These are phyloP conservation scores for Cordyceps tenuipes DNA, from an alignment of 2,329 filamentous ascomycete species.

Conservation along the genomic window DNA sequence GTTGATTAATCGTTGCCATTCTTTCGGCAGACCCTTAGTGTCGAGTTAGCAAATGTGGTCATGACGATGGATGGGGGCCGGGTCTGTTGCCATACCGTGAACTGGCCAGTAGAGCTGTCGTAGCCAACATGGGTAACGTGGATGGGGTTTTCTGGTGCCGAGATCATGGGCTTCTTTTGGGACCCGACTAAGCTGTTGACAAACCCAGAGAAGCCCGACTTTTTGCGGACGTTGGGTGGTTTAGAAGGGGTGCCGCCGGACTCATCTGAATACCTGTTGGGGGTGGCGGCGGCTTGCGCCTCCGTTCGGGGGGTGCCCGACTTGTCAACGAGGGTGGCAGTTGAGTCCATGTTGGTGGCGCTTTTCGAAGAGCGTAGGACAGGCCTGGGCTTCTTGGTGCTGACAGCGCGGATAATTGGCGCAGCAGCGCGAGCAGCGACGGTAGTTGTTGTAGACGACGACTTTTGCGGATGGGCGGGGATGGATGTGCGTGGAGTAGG, in stretches of 20 bases:
- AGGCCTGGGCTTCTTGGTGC: conserved; percentile 36
- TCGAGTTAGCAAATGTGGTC: conserved; percentile 14
- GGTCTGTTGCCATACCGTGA: conserved; percentile 59
- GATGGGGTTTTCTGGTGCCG: conserved; percentile 94
- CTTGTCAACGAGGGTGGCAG: conserved; percentile 22
- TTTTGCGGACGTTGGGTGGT: conserved; percentile 61
- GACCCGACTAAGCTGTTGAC: conserved; percentile 78
- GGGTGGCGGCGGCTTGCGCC: conserved; percentile 24
- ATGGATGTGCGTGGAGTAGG: conserved; percentile 17
- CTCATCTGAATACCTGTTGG: conserved; percentile 79
- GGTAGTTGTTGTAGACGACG: conserved; percentile 21
- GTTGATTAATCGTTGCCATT: conserved; percentile 94
- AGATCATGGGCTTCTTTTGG: conserved; percentile 86
- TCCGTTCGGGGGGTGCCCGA: conserved; percentile 27
- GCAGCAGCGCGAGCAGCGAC: conserved; percentile 30
- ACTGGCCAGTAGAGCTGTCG: conserved; percentile 91
- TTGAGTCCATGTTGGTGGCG: conserved; percentile 28
- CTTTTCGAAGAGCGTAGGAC: conserved; percentile 58
- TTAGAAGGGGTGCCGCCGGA: conserved; percentile 47
- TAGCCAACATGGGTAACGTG: conserved; percentile 98
- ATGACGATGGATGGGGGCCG: conserved; percentile 15
- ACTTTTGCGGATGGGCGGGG: conserved; percentile 23
- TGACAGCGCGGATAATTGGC: conserved; percentile 39
- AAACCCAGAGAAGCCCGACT: conserved; percentile 80
- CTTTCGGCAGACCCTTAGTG: conserved; percentile 80